phyloP scores from a whole-genome alignment of 257 asterid genomes.

The Nicotiana undulata region DNA sequence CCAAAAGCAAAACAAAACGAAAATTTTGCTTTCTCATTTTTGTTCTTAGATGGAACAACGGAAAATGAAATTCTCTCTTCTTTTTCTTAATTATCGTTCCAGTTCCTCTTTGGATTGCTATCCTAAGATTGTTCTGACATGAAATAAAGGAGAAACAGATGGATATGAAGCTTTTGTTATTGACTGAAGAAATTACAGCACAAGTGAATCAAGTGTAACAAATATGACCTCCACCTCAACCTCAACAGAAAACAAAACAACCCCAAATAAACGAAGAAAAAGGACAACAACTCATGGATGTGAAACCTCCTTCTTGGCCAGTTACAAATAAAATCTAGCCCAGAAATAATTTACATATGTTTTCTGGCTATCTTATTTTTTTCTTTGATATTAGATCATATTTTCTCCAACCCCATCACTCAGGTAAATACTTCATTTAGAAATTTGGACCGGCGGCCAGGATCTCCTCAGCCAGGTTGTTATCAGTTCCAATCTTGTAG shows the following conservation, averaged over 20 bases:
- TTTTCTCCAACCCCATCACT: not conserved
- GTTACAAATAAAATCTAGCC: not conserved
- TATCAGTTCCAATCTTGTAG: conserved; percentile 69
- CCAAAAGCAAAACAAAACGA: too few species aligned
- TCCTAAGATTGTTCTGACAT: not conserved
- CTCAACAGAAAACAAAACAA: not conserved
- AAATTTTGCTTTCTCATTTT: not conserved
- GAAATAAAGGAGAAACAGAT: not conserved
- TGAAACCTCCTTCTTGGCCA: not conserved
- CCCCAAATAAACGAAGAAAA: not conserved
- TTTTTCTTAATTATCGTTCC: not conserved
- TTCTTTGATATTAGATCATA: not conserved
- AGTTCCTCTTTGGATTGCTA: not conserved
- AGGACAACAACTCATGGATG: not conserved
- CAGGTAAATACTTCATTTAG: conserved; percentile 15
- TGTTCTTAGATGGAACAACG: not conserved
- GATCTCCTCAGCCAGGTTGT: conserved; percentile 58
- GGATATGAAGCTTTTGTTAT: not conserved
- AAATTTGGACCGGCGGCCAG: conserved; percentile 80
- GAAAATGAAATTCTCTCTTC: not conserved
- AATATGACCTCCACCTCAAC: not conserved
- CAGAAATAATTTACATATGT: not conserved
- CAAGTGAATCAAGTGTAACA: not conserved
- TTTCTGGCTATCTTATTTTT: not conserved
- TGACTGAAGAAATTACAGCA: not conserved